Base-by-base conservation (phyloP, 495 filamentous ascomycete genomes). In the Talaromyces stipitatus region DNA sequence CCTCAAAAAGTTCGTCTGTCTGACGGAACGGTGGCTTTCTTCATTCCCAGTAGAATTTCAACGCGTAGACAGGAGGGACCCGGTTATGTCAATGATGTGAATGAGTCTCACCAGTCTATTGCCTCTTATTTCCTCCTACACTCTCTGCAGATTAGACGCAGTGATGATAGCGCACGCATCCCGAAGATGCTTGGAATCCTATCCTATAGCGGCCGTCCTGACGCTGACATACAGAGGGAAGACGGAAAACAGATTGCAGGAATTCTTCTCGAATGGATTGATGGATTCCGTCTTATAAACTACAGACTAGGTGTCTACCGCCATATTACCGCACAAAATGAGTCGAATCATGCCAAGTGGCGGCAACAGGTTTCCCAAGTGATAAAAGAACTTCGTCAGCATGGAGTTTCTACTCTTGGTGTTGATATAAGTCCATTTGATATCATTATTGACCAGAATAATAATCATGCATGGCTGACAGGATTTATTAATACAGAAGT, bases 191-290 rank as follows among this genome's bases (percentile, higher is more conserved):
- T 47, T 24, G 45, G 45, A 22, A 26, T 47, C 11, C 45, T 47
- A 8, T 47, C 45, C 12, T 11, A 47, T 47, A 47, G 20, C 23
- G 11, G 23, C 45, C 18, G 12, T 23, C 45, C 45, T 47, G 3
- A 11, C 20, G 8, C 45, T 47, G 45, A 47, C 20, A 47, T 26
- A 18, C 20, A 47, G 45, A 26, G 12, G 20, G 45, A 47, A 23
- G 45, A 47, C 12, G 45, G 45, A 24, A 26, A 47, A 14, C 45
- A 47, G 45, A 26, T 47, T 22, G 45, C 45, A 26, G 45, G 45
- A 47, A 47, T 47, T 26, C 23, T 47, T 47, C 45, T 47, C 9
- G 45, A 47, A 47, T 47, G 20, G 45, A 47, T 47, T 47, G 45
- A 47, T 47, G 45, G 45, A 47, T 47, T 47, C 45, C 45, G 45